A percentile compares a stretch with the other conserved stretches of the same genome.
Conservation (phyloP, 768 basidiomycete genomes). For the Guyanaporus albipodus region DNA sequence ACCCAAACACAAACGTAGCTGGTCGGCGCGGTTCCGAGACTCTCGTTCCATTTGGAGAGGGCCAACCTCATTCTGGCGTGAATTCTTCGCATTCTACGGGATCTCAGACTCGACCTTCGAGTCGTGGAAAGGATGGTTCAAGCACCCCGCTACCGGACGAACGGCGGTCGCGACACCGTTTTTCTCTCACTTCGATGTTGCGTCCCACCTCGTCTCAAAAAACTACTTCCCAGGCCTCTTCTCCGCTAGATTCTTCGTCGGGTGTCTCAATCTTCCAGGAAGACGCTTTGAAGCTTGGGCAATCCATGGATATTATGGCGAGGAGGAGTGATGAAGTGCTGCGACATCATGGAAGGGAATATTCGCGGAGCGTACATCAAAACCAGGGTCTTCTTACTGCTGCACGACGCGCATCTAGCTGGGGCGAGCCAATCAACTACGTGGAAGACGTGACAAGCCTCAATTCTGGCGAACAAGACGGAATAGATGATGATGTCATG, state of each 20-base stretch:
- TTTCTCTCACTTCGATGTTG: slow-evolving; percentile 32
- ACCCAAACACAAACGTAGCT: slow-evolving; percentile 7
- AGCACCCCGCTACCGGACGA: slow-evolving; percentile 21
- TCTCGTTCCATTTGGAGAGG: slow-evolving; percentile 21
- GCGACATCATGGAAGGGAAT: slow-evolving; percentile 29
- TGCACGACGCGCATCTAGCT: slow-evolving; percentile 61
- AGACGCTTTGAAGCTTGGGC: slow-evolving; percentile 13
- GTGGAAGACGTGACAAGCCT: slow-evolving; percentile 42
- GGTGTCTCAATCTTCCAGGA: slow-evolving; percentile 28
- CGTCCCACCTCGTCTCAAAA: slow-evolving; percentile 19
- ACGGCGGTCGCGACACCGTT: slow-evolving; percentile 25
- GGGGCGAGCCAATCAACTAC: slow-evolving; percentile 49
- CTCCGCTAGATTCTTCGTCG: slow-evolving; percentile 32
- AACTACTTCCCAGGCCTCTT: slow-evolving; percentile 26
- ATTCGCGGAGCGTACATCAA: slow-evolving; percentile 22
- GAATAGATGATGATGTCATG: slow-evolving; percentile 48
- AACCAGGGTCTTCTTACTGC: slow-evolving; percentile 34
- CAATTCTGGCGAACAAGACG: slow-evolving; percentile 44
- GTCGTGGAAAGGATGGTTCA: slow-evolving; percentile 20
- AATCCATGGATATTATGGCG: slow-evolving; percentile 21
- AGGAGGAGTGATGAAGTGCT: slow-evolving; percentile 46
- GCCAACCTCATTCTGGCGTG: slow-evolving; percentile 2
- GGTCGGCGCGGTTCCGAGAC: slow-evolving; percentile 32
- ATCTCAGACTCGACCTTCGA: slow-evolving; percentile 26
- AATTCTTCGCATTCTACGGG: slow-evolving; percentile 19